Conservation (phyloP, 164 flowering plant genomes). For the Vitis riparia region DNA sequence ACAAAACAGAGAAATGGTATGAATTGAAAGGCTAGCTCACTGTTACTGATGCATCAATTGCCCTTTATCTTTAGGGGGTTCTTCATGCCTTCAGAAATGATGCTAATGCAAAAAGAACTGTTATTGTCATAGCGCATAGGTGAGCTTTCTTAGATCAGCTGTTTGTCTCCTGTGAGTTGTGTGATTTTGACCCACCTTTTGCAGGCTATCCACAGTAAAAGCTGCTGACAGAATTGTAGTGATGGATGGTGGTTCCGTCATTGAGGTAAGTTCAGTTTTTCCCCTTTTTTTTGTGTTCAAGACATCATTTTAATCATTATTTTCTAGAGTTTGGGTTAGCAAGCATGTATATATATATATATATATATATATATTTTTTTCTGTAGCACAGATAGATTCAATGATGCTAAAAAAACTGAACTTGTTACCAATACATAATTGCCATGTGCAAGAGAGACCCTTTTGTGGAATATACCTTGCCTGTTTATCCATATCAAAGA, state of each 20-base stretch:
- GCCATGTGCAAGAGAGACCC: too few species aligned
- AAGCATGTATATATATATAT: too few species aligned
- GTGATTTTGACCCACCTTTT: conserved; percentile 2
- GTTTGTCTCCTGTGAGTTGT: background rate
- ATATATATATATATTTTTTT: too few species aligned
- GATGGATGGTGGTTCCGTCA: conserved; percentile 61
- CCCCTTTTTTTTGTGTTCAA: background rate
- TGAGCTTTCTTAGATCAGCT: conserved; percentile 12
- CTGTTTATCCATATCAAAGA: too few species aligned
- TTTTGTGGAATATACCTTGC: too few species aligned
- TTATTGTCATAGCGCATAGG: conserved; percentile 81
- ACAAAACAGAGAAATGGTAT: too few species aligned
- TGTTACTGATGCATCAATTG: background rate
- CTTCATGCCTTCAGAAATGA: conserved; percentile 49
- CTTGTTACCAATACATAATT: too few species aligned
- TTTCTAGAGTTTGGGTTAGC: too few species aligned
- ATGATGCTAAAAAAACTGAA: too few species aligned
- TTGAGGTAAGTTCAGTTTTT: conserved; percentile 46
- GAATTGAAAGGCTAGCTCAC: background rate
- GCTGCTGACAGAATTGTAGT: conserved; percentile 75
- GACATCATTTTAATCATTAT: background rate
- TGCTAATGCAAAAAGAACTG: conserved; percentile 43
- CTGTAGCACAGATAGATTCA: too few species aligned
- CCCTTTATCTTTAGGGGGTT: conserved; percentile 42
- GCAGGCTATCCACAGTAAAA: conserved; percentile 73